Conservation (phyloP, 2,329 filamentous ascomycete genomes). For the Phyllosticta citriasiana region DNA sequence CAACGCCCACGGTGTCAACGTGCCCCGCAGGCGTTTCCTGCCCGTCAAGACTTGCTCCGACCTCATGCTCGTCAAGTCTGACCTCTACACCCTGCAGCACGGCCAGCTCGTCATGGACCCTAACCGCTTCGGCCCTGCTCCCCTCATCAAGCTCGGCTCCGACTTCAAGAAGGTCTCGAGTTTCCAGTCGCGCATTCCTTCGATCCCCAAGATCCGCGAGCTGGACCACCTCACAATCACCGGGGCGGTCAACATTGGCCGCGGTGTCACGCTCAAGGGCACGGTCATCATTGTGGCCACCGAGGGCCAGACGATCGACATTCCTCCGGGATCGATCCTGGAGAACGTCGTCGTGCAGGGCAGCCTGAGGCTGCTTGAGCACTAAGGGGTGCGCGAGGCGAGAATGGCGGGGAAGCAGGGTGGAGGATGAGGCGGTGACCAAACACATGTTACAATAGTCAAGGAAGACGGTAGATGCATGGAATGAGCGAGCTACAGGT, state of each 20-base stretch:
- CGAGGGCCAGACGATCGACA: conserved; percentile 94
- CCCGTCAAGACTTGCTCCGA: conserved; percentile 99
- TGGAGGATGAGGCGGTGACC: background rate
- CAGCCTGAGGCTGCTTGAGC: conserved; percentile 67
- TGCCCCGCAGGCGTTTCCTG: conserved; percentile 93
- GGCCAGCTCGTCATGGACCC: conserved; percentile 96
- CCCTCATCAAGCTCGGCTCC: conserved; percentile 94
- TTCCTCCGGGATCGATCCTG: conserved; percentile 89
- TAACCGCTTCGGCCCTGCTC: conserved; percentile 90
- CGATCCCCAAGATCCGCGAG: conserved; percentile 84
- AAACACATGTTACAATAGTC: background rate
- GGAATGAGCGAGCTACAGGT: background rate
- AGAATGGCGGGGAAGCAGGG: background rate
- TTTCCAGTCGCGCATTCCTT: conserved; percentile 80
- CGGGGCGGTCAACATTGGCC: conserved; percentile 90
- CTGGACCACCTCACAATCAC: conserved; percentile 95
- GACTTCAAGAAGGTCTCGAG: conserved; percentile 99
- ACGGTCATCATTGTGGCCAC: conserved; percentile 99
- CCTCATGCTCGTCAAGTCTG: conserved; percentile 98
- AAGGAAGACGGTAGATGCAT: background rate
- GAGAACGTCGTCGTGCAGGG: conserved; percentile 99
- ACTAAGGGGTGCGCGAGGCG: conserved; percentile 29
- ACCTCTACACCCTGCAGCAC: conserved; percentile 97
- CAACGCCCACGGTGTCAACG: conserved; percentile 98
- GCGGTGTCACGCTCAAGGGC: conserved; percentile 91